Percentiles rank a stretch among this genome's conserved stretches.
Conservation (phyloP, 2,329 filamentous ascomycete species). For the Sphaceloma murrayae region DNA sequence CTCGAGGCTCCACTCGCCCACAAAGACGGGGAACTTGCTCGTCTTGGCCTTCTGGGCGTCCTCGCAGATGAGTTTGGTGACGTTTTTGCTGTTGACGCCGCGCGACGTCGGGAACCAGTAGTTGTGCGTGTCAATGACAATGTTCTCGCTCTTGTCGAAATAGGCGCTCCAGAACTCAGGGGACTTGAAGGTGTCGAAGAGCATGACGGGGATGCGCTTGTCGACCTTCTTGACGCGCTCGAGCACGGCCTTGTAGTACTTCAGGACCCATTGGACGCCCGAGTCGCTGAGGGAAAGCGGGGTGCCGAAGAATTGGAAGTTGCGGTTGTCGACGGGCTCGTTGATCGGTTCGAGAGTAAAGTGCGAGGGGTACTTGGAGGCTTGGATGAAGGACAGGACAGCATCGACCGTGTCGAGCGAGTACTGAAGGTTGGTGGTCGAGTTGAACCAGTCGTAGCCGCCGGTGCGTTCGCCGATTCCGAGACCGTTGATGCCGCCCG, state of each 20-base stretch:
- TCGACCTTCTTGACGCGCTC: conserved; percentile 1
- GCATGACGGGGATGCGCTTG: conserved; percentile 15
- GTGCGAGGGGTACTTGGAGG: conserved; percentile 24
- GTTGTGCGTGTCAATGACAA: conserved; percentile 16
- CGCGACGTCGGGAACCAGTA: conserved; percentile 15
- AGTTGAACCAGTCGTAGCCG: conserved; percentile 31
- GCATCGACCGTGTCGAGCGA: conserved; percentile 28
- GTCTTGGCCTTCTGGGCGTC: conserved; percentile 4
- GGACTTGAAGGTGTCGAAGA: conserved; percentile 12
- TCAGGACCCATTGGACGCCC: conserved; percentile 27
- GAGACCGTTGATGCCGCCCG: conserved; percentile 28
- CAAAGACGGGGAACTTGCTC: conserved; percentile 12
- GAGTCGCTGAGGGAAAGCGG: conserved; percentile 25
- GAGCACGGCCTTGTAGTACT: conserved; percentile 22
- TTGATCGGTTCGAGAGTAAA: conserved; percentile 33
- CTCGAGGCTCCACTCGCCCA: conserved; percentile 14
- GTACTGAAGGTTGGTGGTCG: conserved; percentile 28
- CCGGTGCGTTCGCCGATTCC: conserved; percentile 25
- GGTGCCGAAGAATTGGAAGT: conserved; percentile 27
- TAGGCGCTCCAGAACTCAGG: conserved; percentile 15
- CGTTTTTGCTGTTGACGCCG: conserved; percentile 24
- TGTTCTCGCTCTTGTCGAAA: conserved; percentile 7
- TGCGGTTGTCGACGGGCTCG: conserved; percentile 30
- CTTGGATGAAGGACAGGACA: conserved; percentile 28
- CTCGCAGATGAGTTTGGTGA: conserved; percentile 24